Base-by-base conservation (phyloP, 192 early-diverging fungal genomes). In the Pilobolus umbonatus region DNA sequence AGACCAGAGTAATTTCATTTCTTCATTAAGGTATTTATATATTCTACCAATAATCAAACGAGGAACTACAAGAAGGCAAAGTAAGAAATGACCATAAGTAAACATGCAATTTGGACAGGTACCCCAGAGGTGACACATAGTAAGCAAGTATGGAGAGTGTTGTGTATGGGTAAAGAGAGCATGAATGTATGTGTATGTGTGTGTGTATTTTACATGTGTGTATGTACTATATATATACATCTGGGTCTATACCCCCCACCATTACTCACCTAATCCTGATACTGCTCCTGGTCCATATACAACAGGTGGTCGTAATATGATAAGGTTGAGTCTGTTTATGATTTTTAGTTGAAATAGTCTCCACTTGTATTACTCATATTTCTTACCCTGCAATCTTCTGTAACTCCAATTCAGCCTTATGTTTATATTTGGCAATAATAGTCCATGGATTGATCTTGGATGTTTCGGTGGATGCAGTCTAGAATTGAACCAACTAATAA, bases 1-100 rank as follows among this genome's bases (percentile, higher is more conserved):
- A 29, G 87, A 91, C 96, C 96, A 98, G 40, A 98, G 73, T 38
- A 95, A 80, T 29, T 89, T 89, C 96, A 98, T 97, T 60, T 88
- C 84, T 67, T 94, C 88, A 32, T 83, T 77, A 24, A 86, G 60
- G 24, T 83, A 80, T 40, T 87, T 69, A 71, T 95, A 96, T 12
- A 98, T 86, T 42, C 90, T 87, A 50, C 92, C 96, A 43, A 89
- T 88, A 35, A 98, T 94, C 60, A 98, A 73, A 59, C 94, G 88
- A 29, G 96, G 93, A 29, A 92, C 95, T 84, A 67, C 60, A 19
- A 67, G n/a, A n/a, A n/a, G n/a, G n/a, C 52, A 32, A 56, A 42
- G 38, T 1, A 6, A 56, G 2, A 35, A 21, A 19, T 14, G 25
- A 29, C 22, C 28, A 58, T 19, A 56, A 30, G 6, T 48, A 58